Base-by-base conservation (phyloP, 495 filamentous ascomycete species). In the Aspergillus ellipticus region DNA sequence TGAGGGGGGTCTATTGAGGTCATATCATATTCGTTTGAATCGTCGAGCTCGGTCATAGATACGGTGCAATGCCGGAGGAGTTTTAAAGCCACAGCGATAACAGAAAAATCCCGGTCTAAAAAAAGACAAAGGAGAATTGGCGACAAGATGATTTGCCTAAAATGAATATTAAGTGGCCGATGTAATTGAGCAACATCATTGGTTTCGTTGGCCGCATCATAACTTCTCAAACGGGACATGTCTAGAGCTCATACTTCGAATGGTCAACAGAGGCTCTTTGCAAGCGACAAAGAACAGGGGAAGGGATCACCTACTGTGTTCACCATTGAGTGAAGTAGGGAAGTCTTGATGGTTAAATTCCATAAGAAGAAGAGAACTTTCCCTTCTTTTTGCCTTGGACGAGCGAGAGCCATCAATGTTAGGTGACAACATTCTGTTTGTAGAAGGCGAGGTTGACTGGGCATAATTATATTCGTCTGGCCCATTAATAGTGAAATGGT, bases 331-430 rank as follows among this genome's bases (percentile, higher is more conserved):
- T 29, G 55, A n/a, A 15, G 68, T 49, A 8, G 66, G 60, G 42
- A 60, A 49, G 42, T 62, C 66, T 26, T 68, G 63, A 56, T 66
- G 59, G 31, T 59, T 66, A 19, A 66, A 24, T 19, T 78, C 75
- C 75, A 85, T 80, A 26, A 81, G 75, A 48, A 85, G 72, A 66
- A 85, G 77, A 21, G 78, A 83, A 57, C 82, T 85, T 61, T 85
- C 82, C 24, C 82, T 69, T 62, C 81, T 70, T 64, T 82, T 82
- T 7, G 75, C 68, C 63, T 82, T 83, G 21, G 66, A 63, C 8
- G 68, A 66, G 41, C 74, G 67, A 49, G 67, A 56, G 51, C 67
- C 71, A 17, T 75, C 73, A 10, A 59, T 65, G 29, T 58, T 64
- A 17, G 77, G 71, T 42, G 63, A 59, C 53, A 81, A 55, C 63